Evolutionary conservation across 2,329 filamentous ascomycete species (phyloP).

Genomic region (Xylariaceae sp.): DNA sequence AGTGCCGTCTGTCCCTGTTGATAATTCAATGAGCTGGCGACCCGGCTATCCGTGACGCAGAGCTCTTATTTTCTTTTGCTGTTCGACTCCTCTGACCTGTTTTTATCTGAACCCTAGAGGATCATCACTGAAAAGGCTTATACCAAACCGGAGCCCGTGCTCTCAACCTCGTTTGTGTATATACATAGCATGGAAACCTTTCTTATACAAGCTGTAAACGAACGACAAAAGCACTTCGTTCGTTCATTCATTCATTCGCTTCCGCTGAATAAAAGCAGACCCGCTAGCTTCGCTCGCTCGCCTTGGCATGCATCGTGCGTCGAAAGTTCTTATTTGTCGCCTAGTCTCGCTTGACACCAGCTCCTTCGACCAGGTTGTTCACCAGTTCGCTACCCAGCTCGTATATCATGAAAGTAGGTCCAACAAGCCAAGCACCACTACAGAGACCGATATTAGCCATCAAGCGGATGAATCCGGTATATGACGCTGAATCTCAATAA

Average conservation of each 20-base stretch:
- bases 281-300: not conserved
- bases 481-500: not conserved
- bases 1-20: too few relatives aligned
- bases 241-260: not conserved
- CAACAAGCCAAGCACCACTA: slow-evolving; percentile 54
- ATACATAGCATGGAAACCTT: not conserved
- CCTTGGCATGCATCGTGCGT: not conserved
- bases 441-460: slow-evolving; percentile 2
- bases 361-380: slow-evolving; percentile 38
- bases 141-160: not conserved
- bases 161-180: slow-evolving; percentile 1
- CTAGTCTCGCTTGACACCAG: slow-evolving; percentile 41
- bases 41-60: not conserved
- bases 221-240: not conserved
- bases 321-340: not conserved
- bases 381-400: slow-evolving; percentile 48
- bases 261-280: not conserved
- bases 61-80: not conserved
- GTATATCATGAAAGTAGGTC: slow-evolving; percentile 50
- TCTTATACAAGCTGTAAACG: not conserved
- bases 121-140: not conserved
- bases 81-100: not conserved
- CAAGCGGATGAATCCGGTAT: not conserved
- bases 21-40: too few relatives aligned
- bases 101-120: not conserved